Conservation (phyloP, 2,329 filamentous ascomycete genomes). For the Calonectria pauciramosa region DNA sequence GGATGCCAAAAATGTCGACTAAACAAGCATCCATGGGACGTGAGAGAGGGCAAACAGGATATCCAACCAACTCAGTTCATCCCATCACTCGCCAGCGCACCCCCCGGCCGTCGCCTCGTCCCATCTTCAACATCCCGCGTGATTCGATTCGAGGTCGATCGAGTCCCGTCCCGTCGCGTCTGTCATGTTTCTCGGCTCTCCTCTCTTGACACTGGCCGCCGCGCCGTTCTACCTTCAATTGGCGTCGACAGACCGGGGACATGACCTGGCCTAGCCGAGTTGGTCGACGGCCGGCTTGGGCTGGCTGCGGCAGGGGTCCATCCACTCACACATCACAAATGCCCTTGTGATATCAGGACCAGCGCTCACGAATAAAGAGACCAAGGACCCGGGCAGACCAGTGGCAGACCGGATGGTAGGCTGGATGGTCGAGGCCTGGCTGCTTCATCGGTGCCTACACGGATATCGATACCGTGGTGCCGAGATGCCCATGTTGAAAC, state of each 20-base stretch:
- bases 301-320: background rate
- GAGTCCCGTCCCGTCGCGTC: constrained; percentile 18
- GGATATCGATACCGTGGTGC: background rate
- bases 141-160: constrained; percentile 17
- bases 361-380: background rate
- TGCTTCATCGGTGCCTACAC: background rate
- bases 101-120: background rate
- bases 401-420: background rate
- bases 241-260: constrained; percentile 33
- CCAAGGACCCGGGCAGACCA: background rate
- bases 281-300: background rate
- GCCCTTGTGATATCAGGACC: constrained; percentile 1
- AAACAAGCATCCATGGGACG: background rate
- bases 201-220: constrained; percentile 23
- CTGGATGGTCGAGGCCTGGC: background rate
- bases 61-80: constrained; percentile 14
- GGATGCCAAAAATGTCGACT: background rate
- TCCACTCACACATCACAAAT: constrained; percentile 1
- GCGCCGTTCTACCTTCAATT: constrained; percentile 39
- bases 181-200: constrained; percentile 28
- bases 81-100: background rate
- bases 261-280: constrained; percentile 31
- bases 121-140: constrained; percentile 11
- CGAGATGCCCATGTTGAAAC: background rate
- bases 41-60: background rate